Conservation (phyloP, 2,329 filamentous ascomycete species). For the Fusarium foetens region DNA sequence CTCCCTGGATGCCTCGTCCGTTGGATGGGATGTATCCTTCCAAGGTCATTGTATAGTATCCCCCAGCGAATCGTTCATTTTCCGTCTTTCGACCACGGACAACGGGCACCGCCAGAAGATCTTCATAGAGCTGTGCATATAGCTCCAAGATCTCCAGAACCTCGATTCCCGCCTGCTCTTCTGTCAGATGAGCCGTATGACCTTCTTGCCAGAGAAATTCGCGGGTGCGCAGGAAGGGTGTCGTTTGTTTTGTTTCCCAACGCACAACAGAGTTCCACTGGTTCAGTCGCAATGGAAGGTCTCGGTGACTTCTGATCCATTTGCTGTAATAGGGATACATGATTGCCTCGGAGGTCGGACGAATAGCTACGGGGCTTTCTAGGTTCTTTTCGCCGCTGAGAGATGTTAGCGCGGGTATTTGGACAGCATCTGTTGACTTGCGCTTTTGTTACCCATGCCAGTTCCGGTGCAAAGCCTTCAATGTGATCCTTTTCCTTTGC, state of each 20-base stretch:
- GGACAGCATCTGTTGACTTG: slow-evolving; percentile 55
- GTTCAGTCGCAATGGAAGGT: slow-evolving; percentile 92
- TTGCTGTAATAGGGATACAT: slow-evolving; percentile 97
- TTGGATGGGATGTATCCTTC: slow-evolving; percentile 97
- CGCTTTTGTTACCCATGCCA: slow-evolving; percentile 89
- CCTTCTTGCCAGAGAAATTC: slow-evolving; percentile 99
- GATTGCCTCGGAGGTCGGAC: slow-evolving; percentile 77
- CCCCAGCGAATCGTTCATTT: slow-evolving; percentile 97
- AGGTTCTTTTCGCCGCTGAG: slow-evolving; percentile 87
- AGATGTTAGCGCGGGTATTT: slow-evolving; percentile 7
- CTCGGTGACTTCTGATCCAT: slow-evolving; percentile 96
- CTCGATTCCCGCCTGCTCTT: slow-evolving; percentile 82
- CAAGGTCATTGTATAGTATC: slow-evolving; percentile 94
- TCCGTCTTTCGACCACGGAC: slow-evolving; percentile 95
- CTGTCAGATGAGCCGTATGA: slow-evolving; percentile 87
- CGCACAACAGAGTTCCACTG: slow-evolving; percentile 95
- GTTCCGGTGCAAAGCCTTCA: slow-evolving; percentile 93
- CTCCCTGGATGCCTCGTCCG: slow-evolving; percentile 95
- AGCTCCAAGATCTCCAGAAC: slow-evolving; percentile 92
- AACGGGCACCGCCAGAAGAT: slow-evolving; percentile 93
- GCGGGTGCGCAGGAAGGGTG: slow-evolving; percentile 85
- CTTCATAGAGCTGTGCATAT: slow-evolving; percentile 91
- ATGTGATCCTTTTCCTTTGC: slow-evolving; percentile 93
- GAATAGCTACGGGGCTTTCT: slow-evolving; percentile 79
- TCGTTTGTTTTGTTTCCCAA: slow-evolving; percentile 96